Conservation (phyloP, 768 basidiomycete genomes). For the Tricholoma furcatifolium region DNA sequence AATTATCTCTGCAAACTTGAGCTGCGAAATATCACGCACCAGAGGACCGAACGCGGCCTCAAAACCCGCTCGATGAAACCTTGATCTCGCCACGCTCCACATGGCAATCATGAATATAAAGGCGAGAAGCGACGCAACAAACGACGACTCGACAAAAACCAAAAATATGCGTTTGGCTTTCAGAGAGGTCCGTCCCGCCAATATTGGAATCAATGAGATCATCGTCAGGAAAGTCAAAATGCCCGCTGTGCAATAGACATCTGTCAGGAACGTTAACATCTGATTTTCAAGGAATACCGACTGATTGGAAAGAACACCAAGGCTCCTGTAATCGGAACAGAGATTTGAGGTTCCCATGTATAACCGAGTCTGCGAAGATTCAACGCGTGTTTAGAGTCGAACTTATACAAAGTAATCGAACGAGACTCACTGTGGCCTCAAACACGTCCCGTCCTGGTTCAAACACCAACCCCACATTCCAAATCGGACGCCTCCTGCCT, state of each 20-base stretch:
- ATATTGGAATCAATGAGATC: slow-evolving; percentile 27
- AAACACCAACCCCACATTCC: slow-evolving; percentile 45
- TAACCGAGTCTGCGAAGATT: slow-evolving; percentile 29
- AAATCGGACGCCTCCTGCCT: slow-evolving; percentile 39
- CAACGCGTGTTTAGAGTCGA: not conserved
- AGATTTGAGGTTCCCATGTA: slow-evolving; percentile 36
- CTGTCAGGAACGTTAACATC: not conserved
- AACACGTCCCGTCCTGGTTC: slow-evolving; percentile 29
- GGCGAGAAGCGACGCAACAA: slow-evolving; percentile 27
- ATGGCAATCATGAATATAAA: slow-evolving; percentile 39
- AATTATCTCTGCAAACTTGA: not conserved
- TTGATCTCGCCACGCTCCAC: slow-evolving; percentile 29
- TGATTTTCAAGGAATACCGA: slow-evolving; percentile 9
- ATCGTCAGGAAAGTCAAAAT: slow-evolving; percentile 29
- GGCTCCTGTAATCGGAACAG: slow-evolving; percentile 30
- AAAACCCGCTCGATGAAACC: slow-evolving; percentile 32
- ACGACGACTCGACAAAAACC: slow-evolving; percentile 26
- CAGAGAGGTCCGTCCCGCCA: slow-evolving; percentile 15
- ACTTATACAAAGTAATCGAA: not conserved
- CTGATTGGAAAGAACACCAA: slow-evolving; percentile 37
- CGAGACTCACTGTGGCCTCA: slow-evolving; percentile 25
- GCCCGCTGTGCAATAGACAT: slow-evolving; percentile 19
- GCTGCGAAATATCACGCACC: slow-evolving; percentile 23
- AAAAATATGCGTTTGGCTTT: slow-evolving; percentile 28
- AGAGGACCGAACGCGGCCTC: slow-evolving; percentile 33